These are phyloP conservation scores for Phytophthora litchii DNA, from an alignment of 352 stramenopile genomes.

Conservation along the genomic window DNA sequence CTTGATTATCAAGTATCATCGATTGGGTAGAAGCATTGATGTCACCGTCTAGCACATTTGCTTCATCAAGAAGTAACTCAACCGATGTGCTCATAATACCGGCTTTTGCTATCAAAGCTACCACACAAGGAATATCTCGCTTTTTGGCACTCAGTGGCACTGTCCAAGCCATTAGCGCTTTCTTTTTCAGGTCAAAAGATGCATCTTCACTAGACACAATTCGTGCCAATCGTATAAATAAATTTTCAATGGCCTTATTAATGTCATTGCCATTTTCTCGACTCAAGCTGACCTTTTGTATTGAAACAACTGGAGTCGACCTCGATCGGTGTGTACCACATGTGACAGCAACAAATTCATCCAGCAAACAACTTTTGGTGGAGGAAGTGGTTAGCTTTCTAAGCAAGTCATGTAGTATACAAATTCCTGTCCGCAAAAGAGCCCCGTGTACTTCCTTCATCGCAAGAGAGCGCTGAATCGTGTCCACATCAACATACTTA, in stretches of 20 bases:
- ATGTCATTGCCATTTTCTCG: conserved; percentile 12
- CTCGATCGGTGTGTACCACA: conserved; percentile 4
- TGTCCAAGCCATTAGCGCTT: conserved; percentile 50
- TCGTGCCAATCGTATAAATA: conserved; percentile 54
- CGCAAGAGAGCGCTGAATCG: conserved; percentile 9
- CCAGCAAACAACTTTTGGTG: conserved; percentile 44
- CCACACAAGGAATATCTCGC: not conserved
- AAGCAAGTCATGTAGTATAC: conserved; percentile 57
- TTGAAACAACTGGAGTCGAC: not conserved
- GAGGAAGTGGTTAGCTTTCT: conserved; percentile 57
- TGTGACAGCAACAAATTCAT: conserved; percentile 32
- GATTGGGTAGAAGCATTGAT: conserved; percentile 7
- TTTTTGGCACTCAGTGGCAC: conserved; percentile 23
- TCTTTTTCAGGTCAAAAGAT: conserved; percentile 48
- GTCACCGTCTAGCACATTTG: conserved; percentile 20
- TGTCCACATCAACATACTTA: conserved; percentile 1
- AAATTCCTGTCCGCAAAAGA: conserved; percentile 41
- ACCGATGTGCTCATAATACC: conserved; percentile 32
- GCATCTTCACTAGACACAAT: conserved; percentile 46
- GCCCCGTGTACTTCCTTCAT: conserved; percentile 18
- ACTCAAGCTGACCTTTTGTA: not conserved
- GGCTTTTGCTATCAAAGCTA: conserved; percentile 35
- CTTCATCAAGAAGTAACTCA: conserved; percentile 36
- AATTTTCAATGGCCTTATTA: conserved; percentile 52
- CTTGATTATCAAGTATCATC: not conserved